Evolutionary conservation across 495 filamentous ascomycete genomes (phyloP).

Genomic region (Aspergillus affinis): DNA sequence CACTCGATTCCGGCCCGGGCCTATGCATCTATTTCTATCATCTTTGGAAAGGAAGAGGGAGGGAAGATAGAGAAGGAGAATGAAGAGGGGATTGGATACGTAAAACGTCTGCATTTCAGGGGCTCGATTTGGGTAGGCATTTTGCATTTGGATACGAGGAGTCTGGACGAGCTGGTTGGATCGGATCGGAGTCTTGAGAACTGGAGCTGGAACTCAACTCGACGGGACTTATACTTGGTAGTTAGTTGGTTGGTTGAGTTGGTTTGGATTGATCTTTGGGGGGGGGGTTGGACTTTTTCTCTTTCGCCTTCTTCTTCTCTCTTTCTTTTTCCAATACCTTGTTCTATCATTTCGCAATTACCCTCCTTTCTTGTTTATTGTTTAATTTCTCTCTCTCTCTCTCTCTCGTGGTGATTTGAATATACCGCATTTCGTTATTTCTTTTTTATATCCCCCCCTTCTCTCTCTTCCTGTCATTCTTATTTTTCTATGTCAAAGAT

Average conservation of each 20-base stretch:
- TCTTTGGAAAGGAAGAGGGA: not conserved
- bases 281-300: too few species aligned
- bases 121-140: slow-evolving; percentile 12
- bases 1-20: not conserved
- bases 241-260: not conserved
- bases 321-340: not conserved
- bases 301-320: not conserved
- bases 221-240: not conserved
- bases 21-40: not conserved
- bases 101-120: slow-evolving; percentile 2
- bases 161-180: slow-evolving; percentile 6
- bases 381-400: not conserved
- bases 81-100: not conserved
- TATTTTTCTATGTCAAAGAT: not conserved
- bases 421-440: not conserved
- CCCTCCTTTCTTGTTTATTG: not conserved
- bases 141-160: slow-evolving; percentile 23
- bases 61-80: not conserved
- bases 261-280: not conserved
- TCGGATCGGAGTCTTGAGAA: not conserved
- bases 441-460: not conserved
- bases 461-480: not conserved
- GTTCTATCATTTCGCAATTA: not conserved
- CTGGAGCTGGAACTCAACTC: not conserved
- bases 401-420: not conserved